Evolutionary conservation across 306 rosid species (phyloP), one percentile per base, ranked within the genome.

Genomic region (Medicago arabica): DNA sequence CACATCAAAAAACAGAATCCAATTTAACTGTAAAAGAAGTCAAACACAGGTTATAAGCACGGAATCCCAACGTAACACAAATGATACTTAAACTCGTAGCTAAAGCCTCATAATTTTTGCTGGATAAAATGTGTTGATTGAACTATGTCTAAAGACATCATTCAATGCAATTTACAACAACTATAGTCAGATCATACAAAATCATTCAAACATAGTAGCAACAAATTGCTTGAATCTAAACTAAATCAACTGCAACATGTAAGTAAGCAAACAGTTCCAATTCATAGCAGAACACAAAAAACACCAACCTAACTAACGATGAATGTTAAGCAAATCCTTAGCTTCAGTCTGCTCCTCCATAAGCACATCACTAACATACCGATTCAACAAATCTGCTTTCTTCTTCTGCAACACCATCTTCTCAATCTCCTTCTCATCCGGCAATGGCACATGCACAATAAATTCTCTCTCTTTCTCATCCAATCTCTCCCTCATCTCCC

Each of bases 381-480:
- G 90, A 55, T 76, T 86, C 83, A 92, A 78, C 41, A 95, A 67
- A 36, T 95, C 98, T 87, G 53, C 80, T 88, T 92, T 92, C 86
- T 95, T 95, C 92, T 92, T 95, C 93, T 95, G 88, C 80, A 95
- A 40, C 71, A 95, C 93, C 98, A 92, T 95, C 85, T 44, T 92
- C 89, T 95, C 98, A 16, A 95, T 92, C 82, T 95, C 98, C 87
- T 84, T 90, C 23, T 85, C 88, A 76, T 95, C 97, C 0, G 97
- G 97, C 80, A 92, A 64, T 0, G 98, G 98, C 75, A 95, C 98
- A 5, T 95, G 98, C 28, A 79, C 98, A 60, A 95, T 87, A 39
- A 95, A 95, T 83, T 92, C 92, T 74, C 79, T 87, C 77, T 83
- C 92, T 77, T 79, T 83, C 64, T 78, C 77, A 76, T 78, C 86